phyloP scores from a whole-genome alignment of 306 rosid species.

The Mucuna pruriens region DNA sequence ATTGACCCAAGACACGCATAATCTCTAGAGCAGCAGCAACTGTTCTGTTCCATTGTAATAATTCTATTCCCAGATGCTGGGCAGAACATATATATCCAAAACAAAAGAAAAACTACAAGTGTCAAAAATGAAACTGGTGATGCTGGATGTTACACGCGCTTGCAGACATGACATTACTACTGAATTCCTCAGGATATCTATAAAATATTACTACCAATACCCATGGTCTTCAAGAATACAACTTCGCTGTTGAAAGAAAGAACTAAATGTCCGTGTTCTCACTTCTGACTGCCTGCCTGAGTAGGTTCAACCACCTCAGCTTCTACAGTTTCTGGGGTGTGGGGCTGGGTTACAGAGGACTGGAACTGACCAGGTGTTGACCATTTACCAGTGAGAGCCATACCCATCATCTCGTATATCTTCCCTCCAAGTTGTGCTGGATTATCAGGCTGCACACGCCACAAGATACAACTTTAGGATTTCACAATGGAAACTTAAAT shows the following conservation, averaged over 20 bases:
- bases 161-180: background rate
- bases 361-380: conserved; percentile 49
- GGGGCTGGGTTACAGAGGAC: conserved; percentile 39
- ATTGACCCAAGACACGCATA: background rate
- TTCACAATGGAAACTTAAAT: background rate
- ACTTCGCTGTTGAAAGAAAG: background rate
- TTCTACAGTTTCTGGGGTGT: conserved; percentile 47
- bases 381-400: conserved; percentile 84
- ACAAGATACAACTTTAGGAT: background rate
- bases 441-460: conserved; percentile 85
- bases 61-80: background rate
- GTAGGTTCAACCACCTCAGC: conserved; percentile 75
- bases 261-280: no score
- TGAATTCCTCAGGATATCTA: background rate
- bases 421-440: conserved; percentile 96
- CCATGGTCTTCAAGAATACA: conserved; percentile 2
- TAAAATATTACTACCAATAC: background rate
- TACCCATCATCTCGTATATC: conserved; percentile 95
- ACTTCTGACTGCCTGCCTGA: conserved; percentile 64
- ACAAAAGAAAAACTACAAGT: conserved; percentile 11
- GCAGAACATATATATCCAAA: background rate
- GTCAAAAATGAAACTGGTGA: background rate
- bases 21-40: background rate
- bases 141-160: background rate
- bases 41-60: background rate